Evolutionary conservation across 106 monocot genomes (phyloP), one percentile per base, ranked within the genome.

Genomic region (Dendrobium officinale): DNA sequence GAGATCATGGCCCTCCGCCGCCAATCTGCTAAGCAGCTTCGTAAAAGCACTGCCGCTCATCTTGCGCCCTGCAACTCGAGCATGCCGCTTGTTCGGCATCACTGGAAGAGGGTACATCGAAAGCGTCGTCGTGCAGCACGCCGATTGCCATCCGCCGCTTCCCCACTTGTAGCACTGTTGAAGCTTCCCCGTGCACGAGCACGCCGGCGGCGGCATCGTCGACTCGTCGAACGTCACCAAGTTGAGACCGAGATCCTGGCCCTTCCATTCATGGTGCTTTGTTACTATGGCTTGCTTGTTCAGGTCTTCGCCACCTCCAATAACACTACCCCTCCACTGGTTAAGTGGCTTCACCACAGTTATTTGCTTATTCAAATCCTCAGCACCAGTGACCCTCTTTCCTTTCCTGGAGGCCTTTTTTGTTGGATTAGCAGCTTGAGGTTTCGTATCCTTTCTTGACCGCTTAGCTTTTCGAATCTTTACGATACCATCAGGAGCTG

Each of bases 121-220:
- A 19, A 92, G 47, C 1, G 83, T 88, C 16, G 77, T 88, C 18
- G 89, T 89, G 79, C 92, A 91, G 73, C 91, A 91, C 0, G 91
- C 74, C 0, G 91, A 91, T 68, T 88, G 91, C 91, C 91, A 91
- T 6, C 91, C 91, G 9, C 88, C 91, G 17, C 85, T 81, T 24
- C 91, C 91, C 91, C 91, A 91, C 80, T 87, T 91, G 85, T 91
- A 91, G 67, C 91, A 91, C 74, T 81, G 91, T 15, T 82, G 88
- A 13, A 85, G 79, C 19, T 84, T 83, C 13, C 91, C 85, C 3
- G 91, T 91, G 83, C 91, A 91, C 2, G 91, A 88, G 77, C 91
- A 91, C 1, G 79, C 88, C 0, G 91, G 91, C 2, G 68, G 74
- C 0, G 88, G 88, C 91, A 91, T 91, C 1, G 81, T 89, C n/a